Percentiles rank a stretch among this genome's conserved stretches.
These are phyloP conservation scores for Cyberlindnera mrakii DNA, from an alignment of 805 yeast species.

Conservation along the genomic window DNA sequence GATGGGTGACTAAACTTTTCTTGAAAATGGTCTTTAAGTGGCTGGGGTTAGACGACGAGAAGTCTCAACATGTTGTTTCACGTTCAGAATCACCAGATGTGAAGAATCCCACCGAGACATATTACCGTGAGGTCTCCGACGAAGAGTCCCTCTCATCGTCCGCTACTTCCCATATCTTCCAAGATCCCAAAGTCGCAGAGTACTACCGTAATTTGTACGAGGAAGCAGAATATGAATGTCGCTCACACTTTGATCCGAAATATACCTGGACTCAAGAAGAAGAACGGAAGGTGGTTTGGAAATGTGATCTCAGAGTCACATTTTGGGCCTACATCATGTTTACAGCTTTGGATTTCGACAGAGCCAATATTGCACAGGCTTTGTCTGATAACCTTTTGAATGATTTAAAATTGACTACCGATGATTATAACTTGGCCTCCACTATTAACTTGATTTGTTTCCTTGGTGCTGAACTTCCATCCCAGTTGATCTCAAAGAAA, in stretches of 20 bases:
- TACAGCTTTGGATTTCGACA: slow-evolving; percentile 50
- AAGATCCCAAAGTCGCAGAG: slow-evolving; percentile 41
- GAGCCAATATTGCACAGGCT: slow-evolving; percentile 54
- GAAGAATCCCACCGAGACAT: no score
- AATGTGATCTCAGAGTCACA: slow-evolving; percentile 50
- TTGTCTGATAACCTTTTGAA: slow-evolving; percentile 40
- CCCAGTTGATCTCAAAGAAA: slow-evolving; percentile 58
- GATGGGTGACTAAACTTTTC: no score
- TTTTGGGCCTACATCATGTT: slow-evolving; percentile 57
- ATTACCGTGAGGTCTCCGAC: no score
- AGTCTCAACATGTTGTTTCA: no score
- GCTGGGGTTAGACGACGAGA: no score
- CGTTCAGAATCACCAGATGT: no score
- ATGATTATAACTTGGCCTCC: slow-evolving; percentile 54
- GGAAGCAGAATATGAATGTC: slow-evolving; percentile 45
- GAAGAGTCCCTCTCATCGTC: no score
- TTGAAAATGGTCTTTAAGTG: no score
- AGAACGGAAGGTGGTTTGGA: slow-evolving; percentile 42
- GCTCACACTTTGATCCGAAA: slow-evolving; percentile 49
- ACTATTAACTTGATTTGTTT: slow-evolving; percentile 49
- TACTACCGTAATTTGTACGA: slow-evolving; percentile 43
- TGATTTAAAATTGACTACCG: slow-evolving; percentile 41
- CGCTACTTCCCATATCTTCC: slow-evolving; percentile 9
- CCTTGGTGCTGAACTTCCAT: slow-evolving; percentile 54
- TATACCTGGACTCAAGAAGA: slow-evolving; percentile 49